These are phyloP conservation scores for Puccinia brachypodii DNA, from an alignment of 1,284 basidiomycete species.

Conservation along the genomic window DNA sequence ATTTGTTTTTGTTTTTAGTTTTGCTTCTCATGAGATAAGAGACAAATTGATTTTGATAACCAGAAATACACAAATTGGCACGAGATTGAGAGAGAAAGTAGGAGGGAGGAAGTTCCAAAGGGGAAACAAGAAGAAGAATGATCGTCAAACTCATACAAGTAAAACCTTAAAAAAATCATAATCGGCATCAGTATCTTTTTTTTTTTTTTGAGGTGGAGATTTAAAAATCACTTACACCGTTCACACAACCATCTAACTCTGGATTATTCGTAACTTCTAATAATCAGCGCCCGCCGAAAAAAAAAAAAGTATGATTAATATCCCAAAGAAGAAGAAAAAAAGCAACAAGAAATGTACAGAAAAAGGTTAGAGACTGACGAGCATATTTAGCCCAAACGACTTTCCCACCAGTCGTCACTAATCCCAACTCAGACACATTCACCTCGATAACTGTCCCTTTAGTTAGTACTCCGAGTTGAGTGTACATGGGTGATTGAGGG, in stretches of 20 bases:
- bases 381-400: constrained; percentile 65
- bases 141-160: constrained; percentile 4
- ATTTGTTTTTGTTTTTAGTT: too few species aligned
- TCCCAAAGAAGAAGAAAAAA: not conserved
- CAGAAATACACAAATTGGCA: too few species aligned
- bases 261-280: constrained; percentile 48
- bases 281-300: too few species aligned
- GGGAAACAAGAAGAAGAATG: not conserved
- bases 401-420: constrained; percentile 99
- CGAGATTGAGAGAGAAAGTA: not conserved
- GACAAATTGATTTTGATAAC: too few species aligned
- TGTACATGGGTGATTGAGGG: constrained; percentile 89
- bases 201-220: not conserved
- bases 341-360: not conserved
- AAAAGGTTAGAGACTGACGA: constrained; percentile 38
- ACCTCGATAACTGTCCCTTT: constrained; percentile 99
- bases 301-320: constrained; percentile 60
- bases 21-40: too few species aligned
- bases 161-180: not conserved
- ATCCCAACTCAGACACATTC: constrained; percentile 92
- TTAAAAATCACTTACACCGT: constrained; percentile 64
- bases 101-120: not conserved
- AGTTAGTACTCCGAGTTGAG: constrained; percentile 85
- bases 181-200: not conserved
- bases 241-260: constrained; percentile 94